Evolutionary conservation across 192 early-diverging fungal species (phyloP).

Genomic region (Backusella morwellensis): DNA sequence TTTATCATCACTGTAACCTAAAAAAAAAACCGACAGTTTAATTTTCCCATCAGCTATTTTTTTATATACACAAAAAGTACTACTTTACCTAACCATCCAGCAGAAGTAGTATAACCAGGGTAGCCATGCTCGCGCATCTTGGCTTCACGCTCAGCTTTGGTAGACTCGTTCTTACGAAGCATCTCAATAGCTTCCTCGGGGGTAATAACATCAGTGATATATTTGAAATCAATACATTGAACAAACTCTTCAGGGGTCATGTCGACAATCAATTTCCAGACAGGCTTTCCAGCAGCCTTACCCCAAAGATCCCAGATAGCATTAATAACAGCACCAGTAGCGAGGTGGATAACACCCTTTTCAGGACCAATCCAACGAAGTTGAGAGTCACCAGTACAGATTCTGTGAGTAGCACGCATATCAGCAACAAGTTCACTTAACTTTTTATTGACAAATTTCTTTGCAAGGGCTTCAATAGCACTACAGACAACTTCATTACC

Average conservation of each 20-base stretch:
- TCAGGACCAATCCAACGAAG: constrained; percentile 44
- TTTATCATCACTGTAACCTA: constrained; percentile 45
- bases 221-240: constrained; percentile 40
- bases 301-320: constrained; percentile 49
- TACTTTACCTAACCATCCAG: constrained; percentile 40
- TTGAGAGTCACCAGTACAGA: constrained; percentile 38
- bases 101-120: constrained; percentile 43
- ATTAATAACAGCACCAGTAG: constrained; percentile 45
- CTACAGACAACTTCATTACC: constrained; percentile 34
- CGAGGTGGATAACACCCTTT: constrained; percentile 41
- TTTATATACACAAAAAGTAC: neutral
- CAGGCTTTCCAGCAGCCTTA: constrained; percentile 39
- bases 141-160: constrained; percentile 35
- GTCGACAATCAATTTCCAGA: constrained; percentile 44
- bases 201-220: constrained; percentile 44
- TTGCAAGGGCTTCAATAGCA: constrained; percentile 36
- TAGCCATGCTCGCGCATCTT: constrained; percentile 38
- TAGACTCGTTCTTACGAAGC: constrained; percentile 35
- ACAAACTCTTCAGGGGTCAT: constrained; percentile 44
- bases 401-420: constrained; percentile 34
- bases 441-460: constrained; percentile 33
- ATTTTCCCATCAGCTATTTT: neutral
- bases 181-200: constrained; percentile 41
- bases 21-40: neutral
- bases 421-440: constrained; percentile 20